Evolutionary conservation across 495 filamentous ascomycete genomes (phyloP), one percentile per base, ranked within the genome.

Genomic region (Aspergillus hancockii): DNA sequence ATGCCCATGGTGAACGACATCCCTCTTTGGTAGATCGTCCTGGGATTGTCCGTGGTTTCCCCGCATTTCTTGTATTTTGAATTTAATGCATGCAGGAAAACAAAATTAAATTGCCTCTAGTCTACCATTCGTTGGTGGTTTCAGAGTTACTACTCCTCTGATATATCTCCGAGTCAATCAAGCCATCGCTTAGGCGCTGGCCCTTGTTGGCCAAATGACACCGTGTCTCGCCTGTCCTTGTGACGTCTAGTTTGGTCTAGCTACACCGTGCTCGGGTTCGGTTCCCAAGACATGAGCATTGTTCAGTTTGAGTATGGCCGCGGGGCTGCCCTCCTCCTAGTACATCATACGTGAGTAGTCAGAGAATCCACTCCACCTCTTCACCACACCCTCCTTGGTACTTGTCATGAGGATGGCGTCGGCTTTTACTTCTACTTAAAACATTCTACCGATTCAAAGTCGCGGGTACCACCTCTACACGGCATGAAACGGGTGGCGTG

Each of bases 41-140:
- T 52, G 49, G 34, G 49, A 32, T 32, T 52, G 28, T 31, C 49
- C 32, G 28, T 28, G 49, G 28, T 52, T 52, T 36, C 49, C 49
- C 49, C 49, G 49, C 49, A 52, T 52, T 52, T 36, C 18, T 34
- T 31, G 18, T 3, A 3, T 28, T 28, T 28, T 9, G 34, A 14
- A 8, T 10, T 31, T 14, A 5, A 22, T 31, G 28, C 49, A 51
- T 36, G 23, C 12, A 34, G 28, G 28, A 52, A 10, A 19, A 47
- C 13, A 6, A 9, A 23, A 1, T 47, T 21, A 7, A 7, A 8
- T 45, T 18, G 41, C 3, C n/a, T 18, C 36, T 45, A 3, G 8
- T 22, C 18, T 8, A 23, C 43, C 19, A 47, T 47, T 47, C 43
- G 43, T 23, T 16, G 43, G 13, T 8, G 12, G 43, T 4, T 12